Base-by-base conservation (phyloP, 371 early-diverging fungal species). In the Cladochytrium tenue region DNA sequence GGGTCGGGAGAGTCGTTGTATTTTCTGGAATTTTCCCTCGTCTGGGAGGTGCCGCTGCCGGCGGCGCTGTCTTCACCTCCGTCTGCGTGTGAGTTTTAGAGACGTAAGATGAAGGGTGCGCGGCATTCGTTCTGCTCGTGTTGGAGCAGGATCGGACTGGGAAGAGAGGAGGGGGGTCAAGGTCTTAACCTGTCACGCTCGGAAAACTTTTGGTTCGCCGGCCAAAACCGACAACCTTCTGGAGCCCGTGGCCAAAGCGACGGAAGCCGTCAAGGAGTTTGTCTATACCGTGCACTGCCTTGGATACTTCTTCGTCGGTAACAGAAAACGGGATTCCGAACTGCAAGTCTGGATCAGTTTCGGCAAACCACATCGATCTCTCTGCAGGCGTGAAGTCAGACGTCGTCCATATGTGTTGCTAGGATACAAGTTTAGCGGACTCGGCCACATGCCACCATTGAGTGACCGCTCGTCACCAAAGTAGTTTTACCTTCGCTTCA, bases 371-470 rank as follows among this genome's bases (percentile, higher is more conserved):
- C 67, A 67, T 70, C 10, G 70, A 74, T 20, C 89, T 88, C 51
- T 87, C 84, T 3, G 70, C 70, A n/a, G 59, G 23, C 2, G 56
- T 65, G 53, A 95, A 62, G 68, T 90, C 95, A 28, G 79, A 81
- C 10, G 85, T 85, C 0, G 94, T 90, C 95, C 96, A 97, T 27
- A 92, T 91, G 76, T 95, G 96, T 32, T 71, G 69, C 84, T 90
- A 61, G n/a, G n/a, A n/a, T n/a, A n/a, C n/a, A n/a, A n/a, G n/a
- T n/a, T n/a, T n/a, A n/a, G n/a, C n/a, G n/a, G n/a, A n/a, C n/a
- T n/a, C n/a, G n/a, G 15, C 23, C 4, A 64, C 3, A 3, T 3
- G 31, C 17, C 43, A 31, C 4, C 32, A 71, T 28, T 20, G n/a
- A n/a, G n/a, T n/a, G n/a, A n/a, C 35, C 13, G 35, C 53, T 30